Base-by-base conservation (phyloP, 2,329 filamentous ascomycete genomes). In the Ascochyta koolunga region DNA sequence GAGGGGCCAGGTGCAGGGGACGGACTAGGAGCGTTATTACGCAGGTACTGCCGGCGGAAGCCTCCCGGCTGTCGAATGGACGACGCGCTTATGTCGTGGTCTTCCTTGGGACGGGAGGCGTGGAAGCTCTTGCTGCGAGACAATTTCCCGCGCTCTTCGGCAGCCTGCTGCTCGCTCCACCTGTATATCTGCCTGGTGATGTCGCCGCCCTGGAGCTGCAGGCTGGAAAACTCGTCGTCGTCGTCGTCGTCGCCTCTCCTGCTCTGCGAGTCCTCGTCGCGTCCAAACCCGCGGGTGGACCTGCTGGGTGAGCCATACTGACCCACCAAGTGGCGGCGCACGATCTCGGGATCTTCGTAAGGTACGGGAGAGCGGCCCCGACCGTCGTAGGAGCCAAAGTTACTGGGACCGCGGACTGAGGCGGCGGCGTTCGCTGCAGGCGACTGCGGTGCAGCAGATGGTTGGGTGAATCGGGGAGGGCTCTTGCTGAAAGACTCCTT, bases 131-230 rank as follows among this genome's bases (percentile, higher is more conserved):
- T 89, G 77, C 93, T 96, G 66, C 93, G 86, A 65, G 88, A 85
- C 68, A 86, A 80, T 65, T 85, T 85, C 16, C 82, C 79, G 56
- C 81, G 83, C 41, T 80, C 78, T 62, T 87, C 85, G 40, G 86
- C 81, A 69, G 96, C 88, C 45, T 89, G 89, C 72, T 96, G 90
- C 74, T 98, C 92, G 5, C 92, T 91, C 91, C 96, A 99, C 65
- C 91, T 89, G 80, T 99, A 99, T 66, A 99, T 96, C 49, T 93
- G 91, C 56, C 95, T 83, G 21, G 93, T 97, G 52, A 97, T 89
- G 72, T 99, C 95, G 60, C 95, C 95, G 56, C 95, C 95, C 72
- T 98, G 96, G 40, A 99, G 80, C 70, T 88, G 88, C 72, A 99
- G 77, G 76, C 95, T 98, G 25, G 93, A 97, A 73, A 99, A 99